These are phyloP conservation scores for Wickerhamiella brachini DNA, from an alignment of 805 yeast genomes.

Conservation along the genomic window DNA sequence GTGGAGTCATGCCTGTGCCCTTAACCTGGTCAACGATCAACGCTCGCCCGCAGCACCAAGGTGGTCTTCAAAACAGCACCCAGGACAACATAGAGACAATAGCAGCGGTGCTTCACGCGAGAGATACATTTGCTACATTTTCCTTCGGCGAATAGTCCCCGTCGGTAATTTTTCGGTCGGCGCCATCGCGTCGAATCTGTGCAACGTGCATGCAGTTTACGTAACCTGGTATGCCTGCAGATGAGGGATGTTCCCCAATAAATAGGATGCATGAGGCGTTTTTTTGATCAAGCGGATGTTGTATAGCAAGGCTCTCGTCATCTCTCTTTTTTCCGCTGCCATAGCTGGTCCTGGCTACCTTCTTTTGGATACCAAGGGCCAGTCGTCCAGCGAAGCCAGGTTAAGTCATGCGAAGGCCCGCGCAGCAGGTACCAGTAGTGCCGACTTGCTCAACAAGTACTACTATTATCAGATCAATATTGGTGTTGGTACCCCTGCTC, in stretches of 20 bases:
- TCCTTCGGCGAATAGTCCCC: no score
- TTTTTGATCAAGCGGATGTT: background rate
- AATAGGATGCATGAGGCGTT: background rate
- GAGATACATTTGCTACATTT: no score
- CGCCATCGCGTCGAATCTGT: no score
- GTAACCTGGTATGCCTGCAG: background rate
- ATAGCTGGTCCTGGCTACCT: background rate
- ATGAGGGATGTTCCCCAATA: background rate
- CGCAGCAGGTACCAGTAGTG: background rate
- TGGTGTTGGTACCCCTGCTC: conserved; percentile 41
- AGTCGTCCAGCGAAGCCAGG: background rate
- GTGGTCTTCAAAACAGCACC: no score
- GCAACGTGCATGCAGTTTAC: background rate
- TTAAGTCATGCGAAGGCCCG: background rate
- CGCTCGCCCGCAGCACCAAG: no score
- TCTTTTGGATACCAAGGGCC: background rate
- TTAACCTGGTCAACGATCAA: no score
- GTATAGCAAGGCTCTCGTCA: background rate
- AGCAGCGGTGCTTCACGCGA: no score
- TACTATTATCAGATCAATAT: conserved; percentile 18
- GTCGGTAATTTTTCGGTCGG: no score
- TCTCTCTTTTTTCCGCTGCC: background rate
- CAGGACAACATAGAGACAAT: no score
- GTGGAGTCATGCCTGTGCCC: background rate
- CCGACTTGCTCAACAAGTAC: conserved; percentile 6